These are phyloP conservation scores for Babesia gibsoni DNA, from an alignment of 169 alveolate genomes.

Conservation along the genomic window DNA sequence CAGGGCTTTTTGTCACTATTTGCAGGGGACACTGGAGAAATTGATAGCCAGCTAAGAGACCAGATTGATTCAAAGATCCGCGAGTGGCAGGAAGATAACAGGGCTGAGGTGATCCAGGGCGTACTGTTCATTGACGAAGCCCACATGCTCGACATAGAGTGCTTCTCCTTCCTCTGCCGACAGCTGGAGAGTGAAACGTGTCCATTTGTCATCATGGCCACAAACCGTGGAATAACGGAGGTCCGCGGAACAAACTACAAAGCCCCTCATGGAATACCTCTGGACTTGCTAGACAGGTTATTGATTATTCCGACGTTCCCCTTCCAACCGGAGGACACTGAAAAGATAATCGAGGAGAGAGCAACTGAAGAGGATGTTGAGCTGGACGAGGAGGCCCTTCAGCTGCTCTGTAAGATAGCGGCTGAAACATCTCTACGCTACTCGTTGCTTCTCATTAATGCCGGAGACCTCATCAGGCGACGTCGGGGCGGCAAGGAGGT, in stretches of 20 bases:
- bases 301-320: constrained; percentile 97
- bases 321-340: constrained; percentile 87
- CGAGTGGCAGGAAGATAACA: constrained; percentile 99
- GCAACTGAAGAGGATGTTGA: constrained; percentile 98
- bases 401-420: constrained; percentile 92
- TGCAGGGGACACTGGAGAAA: constrained; percentile 99
- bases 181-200: constrained; percentile 92
- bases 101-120: constrained; percentile 72
- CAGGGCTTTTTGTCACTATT: constrained; percentile 98
- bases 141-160: constrained; percentile 99
- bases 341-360: constrained; percentile 90
- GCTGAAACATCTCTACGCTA: constrained; percentile 94
- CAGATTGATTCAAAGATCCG: constrained; percentile 97
- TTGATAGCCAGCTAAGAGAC: constrained; percentile 95
- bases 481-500: constrained; percentile 85
- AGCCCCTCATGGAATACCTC: constrained; percentile 99
- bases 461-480: constrained; percentile 85
- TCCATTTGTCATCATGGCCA: constrained; percentile 99
- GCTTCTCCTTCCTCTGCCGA: constrained; percentile 95
- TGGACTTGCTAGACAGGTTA: constrained; percentile 96
- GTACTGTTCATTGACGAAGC: constrained; percentile 99
- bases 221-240: constrained; percentile 97
- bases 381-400: constrained; percentile 93
- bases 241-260: constrained; percentile 97
- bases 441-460: constrained; percentile 88